Percentiles rank a stretch among this genome's conserved stretches.
Evolutionary conservation across 225 moss, liverwort and hornwort genomes (phyloP).

Genomic region (Pleurozium schreberi): DNA sequence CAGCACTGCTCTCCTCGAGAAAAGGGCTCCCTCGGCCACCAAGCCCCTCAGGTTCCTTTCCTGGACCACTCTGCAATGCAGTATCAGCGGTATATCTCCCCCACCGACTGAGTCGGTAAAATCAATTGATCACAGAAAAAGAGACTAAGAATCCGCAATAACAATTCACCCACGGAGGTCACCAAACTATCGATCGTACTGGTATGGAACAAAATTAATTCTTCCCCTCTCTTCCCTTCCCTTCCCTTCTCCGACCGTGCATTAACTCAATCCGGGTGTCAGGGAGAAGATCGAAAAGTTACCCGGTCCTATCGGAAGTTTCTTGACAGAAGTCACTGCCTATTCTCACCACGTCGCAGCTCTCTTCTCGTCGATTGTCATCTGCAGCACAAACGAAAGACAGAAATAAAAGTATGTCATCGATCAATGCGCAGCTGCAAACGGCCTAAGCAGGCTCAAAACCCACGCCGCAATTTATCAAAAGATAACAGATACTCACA

Average conservation of each 20-base stretch:
- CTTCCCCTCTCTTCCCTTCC: not conserved
- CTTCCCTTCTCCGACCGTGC: not conserved
- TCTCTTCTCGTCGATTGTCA: not conserved
- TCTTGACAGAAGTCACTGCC: not conserved
- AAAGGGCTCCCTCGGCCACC: not conserved
- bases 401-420: not conserved
- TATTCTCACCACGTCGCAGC: not conserved
- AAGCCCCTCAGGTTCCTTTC: not conserved
- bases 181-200: not conserved
- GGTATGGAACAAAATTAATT: not conserved
- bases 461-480: not conserved
- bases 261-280: not conserved
- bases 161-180: not conserved
- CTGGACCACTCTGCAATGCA: slow-evolving; percentile 23
- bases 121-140: not conserved
- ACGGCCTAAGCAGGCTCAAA: not conserved
- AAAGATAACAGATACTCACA: not conserved
- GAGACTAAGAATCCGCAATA: not conserved
- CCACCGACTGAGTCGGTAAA: not conserved
- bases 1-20: slow-evolving; percentile 9
- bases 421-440: not conserved
- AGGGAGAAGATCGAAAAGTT: not conserved
- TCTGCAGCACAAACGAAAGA: not conserved
- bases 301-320: not conserved
- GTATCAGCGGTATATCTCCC: not conserved